These are phyloP conservation scores for Goniomonas avonlea DNA, from an alignment of 78 protist species.

Conservation along the genomic window DNA sequence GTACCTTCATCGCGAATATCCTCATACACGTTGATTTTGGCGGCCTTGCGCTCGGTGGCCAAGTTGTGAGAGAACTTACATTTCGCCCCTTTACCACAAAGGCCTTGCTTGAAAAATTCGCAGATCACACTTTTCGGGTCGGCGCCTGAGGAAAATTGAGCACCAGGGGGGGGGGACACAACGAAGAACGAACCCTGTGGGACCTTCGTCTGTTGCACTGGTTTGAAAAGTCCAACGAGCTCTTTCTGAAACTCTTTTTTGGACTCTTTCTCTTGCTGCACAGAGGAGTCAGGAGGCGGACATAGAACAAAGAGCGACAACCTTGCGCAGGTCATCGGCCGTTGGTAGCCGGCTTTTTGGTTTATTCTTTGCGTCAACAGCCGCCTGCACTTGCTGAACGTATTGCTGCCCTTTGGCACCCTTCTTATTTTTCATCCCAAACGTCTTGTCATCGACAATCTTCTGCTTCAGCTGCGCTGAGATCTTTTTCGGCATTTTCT, in stretches of 20 bases:
- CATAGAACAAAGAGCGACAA: not conserved
- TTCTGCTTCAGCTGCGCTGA: too few species aligned
- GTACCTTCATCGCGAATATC: slow-evolving; percentile 1
- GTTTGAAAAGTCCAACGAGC: slow-evolving; percentile 20
- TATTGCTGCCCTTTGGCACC: slow-evolving; percentile 41
- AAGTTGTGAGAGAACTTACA: slow-evolving; percentile 73
- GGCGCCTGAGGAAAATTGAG: slow-evolving; percentile 30
- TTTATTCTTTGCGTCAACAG: not conserved
- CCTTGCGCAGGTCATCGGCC: not conserved
- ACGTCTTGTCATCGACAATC: slow-evolving; percentile 79
- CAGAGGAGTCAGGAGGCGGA: not conserved
- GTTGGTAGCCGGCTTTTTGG: slow-evolving; percentile 34
- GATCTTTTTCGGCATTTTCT: too few species aligned
- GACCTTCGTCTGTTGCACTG: slow-evolving; percentile 33
- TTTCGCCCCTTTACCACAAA: slow-evolving; percentile 63
- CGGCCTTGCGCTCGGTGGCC: slow-evolving; percentile 35
- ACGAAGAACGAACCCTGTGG: not conserved
- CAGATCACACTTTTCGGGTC: slow-evolving; percentile 76
- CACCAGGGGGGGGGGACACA: not conserved
- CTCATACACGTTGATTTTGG: slow-evolving; percentile 32
- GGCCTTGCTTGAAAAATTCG: slow-evolving; percentile 61
- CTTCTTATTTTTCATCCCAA: slow-evolving; percentile 85
- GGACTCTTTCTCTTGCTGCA: slow-evolving; percentile 1
- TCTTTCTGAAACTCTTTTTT: slow-evolving; percentile 9
- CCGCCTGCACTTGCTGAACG: slow-evolving; percentile 36